Conservation (phyloP, 805 yeast genomes). For the Clavispora vitiphila region DNA sequence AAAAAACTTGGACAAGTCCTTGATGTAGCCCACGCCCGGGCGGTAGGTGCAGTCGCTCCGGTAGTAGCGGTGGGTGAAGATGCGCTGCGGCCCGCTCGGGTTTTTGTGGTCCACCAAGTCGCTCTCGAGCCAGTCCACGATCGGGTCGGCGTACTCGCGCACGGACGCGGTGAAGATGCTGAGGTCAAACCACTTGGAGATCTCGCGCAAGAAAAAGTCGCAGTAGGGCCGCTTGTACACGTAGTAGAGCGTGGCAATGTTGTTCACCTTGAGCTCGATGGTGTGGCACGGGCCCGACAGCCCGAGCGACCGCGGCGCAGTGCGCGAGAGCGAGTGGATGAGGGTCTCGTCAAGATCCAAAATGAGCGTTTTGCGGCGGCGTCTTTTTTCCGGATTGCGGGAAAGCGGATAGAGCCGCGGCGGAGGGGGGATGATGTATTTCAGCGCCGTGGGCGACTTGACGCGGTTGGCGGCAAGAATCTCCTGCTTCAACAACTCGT, state of each 20-base stretch:
- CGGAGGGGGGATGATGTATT: conserved; percentile 43
- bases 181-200: conserved; percentile 80
- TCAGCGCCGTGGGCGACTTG: conserved; percentile 38
- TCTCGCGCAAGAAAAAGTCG: conserved; percentile 74
- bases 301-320: conserved; percentile 42
- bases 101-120: conserved; percentile 32
- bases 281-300: conserved; percentile 42
- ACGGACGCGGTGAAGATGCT: conserved; percentile 94
- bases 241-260: conserved; percentile 75
- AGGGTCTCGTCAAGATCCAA: conserved; percentile 92
- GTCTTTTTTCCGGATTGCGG: conserved; percentile 33
- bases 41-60: conserved; percentile 74
- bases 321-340: conserved; percentile 82
- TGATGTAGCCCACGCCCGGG: conserved; percentile 79
- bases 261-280: conserved; percentile 72
- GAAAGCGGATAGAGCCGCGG: conserved; percentile 38
- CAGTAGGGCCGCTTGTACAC: conserved; percentile 92
- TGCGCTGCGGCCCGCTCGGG: conserved; percentile 14
- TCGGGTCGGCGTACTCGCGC: conserved; percentile 94
- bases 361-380: conserved; percentile 62
- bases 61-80: conserved; percentile 61
- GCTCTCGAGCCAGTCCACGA: conserved; percentile 83
- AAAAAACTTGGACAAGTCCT: conserved; percentile 36
- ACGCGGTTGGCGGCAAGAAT: conserved; percentile 34
- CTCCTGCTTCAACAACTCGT: conserved; percentile 37